Evolutionary conservation across 2,329 filamentous ascomycete species (phyloP).

Genomic region (Camillea tinctor): DNA sequence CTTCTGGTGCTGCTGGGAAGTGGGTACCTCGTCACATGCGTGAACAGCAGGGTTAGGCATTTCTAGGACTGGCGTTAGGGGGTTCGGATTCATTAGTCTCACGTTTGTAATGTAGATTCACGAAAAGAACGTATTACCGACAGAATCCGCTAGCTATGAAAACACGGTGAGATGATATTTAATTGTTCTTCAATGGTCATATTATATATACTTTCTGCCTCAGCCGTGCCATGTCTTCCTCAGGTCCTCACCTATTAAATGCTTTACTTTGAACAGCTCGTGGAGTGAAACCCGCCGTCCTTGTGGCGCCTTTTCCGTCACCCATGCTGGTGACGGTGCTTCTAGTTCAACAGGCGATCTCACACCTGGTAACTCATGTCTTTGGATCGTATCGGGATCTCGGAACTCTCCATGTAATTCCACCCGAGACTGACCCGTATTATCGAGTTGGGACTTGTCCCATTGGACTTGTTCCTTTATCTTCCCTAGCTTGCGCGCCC

Average conservation of each 20-base stretch:
- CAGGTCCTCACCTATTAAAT: not conserved
- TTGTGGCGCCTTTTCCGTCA: not conserved
- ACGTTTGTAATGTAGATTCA: slow-evolving; percentile 29
- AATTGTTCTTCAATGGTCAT: not conserved
- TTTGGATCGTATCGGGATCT: not conserved
- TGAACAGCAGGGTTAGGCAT: slow-evolving; percentile 36
- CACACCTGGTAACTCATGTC: not conserved
- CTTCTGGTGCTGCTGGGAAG: slow-evolving; percentile 55
- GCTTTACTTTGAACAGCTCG: not conserved
- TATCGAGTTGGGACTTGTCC: not conserved
- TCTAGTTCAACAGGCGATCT: not conserved
- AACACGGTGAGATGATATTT: not conserved
- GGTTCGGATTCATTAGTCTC: slow-evolving; percentile 28
- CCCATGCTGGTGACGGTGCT: not conserved
- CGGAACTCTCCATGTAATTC: not conserved
- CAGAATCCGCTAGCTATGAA: slow-evolving; percentile 11
- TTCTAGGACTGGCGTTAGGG: slow-evolving; percentile 29
- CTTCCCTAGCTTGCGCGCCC: too few relatives aligned
- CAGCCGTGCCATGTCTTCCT: not conserved
- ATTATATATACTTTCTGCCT: not conserved
- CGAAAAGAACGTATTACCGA: slow-evolving; percentile 22
- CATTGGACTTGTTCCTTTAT: not conserved
- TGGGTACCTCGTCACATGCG: slow-evolving; percentile 54
- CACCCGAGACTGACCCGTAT: not conserved
- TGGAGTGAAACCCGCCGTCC: not conserved